Base-by-base conservation (phyloP, 2,329 filamentous ascomycete genomes). In the Pleurostoma richardsiae region DNA sequence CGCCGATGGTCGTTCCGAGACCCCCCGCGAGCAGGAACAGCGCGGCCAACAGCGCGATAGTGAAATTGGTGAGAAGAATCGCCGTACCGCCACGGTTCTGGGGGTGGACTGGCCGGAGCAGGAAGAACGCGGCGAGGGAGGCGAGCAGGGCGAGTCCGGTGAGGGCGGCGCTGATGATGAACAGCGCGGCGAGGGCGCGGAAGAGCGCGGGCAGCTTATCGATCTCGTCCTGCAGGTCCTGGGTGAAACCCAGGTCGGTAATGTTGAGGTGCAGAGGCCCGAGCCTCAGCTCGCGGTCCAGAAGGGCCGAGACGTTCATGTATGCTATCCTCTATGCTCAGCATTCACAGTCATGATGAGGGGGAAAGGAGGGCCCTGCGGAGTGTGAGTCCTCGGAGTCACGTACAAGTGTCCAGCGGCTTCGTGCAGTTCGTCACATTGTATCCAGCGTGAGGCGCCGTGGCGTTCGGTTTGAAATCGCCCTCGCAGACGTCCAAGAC, bases 1-100 rank as follows among this genome's bases (percentile, higher is more conserved):
- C 60, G 30, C 67, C 61, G 1, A 69, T 63, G 6, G 72, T 74
- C 31, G 68, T 64, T 51, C 74, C 51, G 30, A 74, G 63, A 53
- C 69, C 74, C n/a, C 64, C 69, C 40, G 73, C 56, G 11, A 68
- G 53, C 10, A 75, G 64, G 8, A 60, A 51, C 4, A 71, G 46
- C 2, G 64, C 56, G 4, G 64, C 70, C 3, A 71, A 57, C 0
- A 57, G 46, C 2, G 70, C 57, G 11, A 73, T 43, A 27, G 58
- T 53, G 4, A 70, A 49, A 59, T 77, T 78, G 45, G 54, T 50
- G 30, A 69, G 52, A 46, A 60, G 47, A 11, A 59, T 50, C 48
- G n/a, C 46, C 45, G 30, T n/a, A 10, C 46, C 49, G 30, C 36
- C 29, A 6, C 42, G 30, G 31, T 33, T 43, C 10, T 36, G 48